Percentiles rank a stretch among this genome's conserved stretches.
phyloP scores from a whole-genome alignment of 768 basidiomycete species.

The Leccinum obscurum region DNA sequence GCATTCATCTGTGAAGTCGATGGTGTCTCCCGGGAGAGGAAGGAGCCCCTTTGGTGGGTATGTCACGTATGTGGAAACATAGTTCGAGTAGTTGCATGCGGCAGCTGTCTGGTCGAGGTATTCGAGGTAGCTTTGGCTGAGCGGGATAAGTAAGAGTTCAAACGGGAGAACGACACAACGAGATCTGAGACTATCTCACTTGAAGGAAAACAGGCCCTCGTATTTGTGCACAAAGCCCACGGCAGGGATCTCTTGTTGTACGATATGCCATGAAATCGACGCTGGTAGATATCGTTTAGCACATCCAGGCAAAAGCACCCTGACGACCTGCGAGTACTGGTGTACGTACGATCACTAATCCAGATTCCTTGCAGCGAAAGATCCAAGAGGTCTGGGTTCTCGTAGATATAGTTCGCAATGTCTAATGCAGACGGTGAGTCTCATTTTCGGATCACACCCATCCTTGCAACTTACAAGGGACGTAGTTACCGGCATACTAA shows the following conservation, averaged over 20 bases:
- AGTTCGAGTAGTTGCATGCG: slow-evolving; percentile 61
- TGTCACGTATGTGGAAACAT: slow-evolving; percentile 60
- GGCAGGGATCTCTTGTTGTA: slow-evolving; percentile 69
- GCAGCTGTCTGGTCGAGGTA: slow-evolving; percentile 53
- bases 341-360: slow-evolving; percentile 64
- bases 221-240: slow-evolving; percentile 76
- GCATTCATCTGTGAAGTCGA: slow-evolving; percentile 49
- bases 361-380: slow-evolving; percentile 69
- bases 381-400: slow-evolving; percentile 50
- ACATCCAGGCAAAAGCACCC: not conserved
- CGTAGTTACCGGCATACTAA: slow-evolving; percentile 75
- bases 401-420: slow-evolving; percentile 73
- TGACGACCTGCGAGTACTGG: not conserved
- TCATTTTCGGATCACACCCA: slow-evolving; percentile 28
- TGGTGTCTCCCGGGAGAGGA: slow-evolving; percentile 64
- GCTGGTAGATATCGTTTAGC: slow-evolving; percentile 36
- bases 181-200: slow-evolving; percentile 42
- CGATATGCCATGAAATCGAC: slow-evolving; percentile 58
- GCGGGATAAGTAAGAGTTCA: not conserved
- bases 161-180: not conserved
- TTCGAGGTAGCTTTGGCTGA: slow-evolving; percentile 64
- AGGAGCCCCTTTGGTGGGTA: slow-evolving; percentile 66
- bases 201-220: slow-evolving; percentile 67
- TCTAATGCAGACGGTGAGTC: slow-evolving; percentile 39
- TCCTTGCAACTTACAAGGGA: slow-evolving; percentile 44